These are phyloP conservation scores for Helianthus tuberosus DNA, from an alignment of 129 eudicot species.

Conservation along the genomic window DNA sequence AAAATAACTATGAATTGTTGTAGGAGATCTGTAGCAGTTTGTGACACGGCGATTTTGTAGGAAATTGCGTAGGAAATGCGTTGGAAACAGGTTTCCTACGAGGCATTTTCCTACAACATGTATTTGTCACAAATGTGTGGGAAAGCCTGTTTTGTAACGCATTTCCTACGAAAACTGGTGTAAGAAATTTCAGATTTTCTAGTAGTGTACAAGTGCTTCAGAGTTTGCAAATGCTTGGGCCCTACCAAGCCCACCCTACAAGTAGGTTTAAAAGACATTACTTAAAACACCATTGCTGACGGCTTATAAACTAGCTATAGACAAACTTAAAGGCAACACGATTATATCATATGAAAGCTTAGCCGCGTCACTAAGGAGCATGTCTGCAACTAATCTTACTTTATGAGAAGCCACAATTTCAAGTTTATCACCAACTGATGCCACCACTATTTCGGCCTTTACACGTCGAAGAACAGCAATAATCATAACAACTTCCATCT, in stretches of 20 bases:
- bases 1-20: no score
- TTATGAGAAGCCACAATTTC: no score
- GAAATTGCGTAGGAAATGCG: no score
- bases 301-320: not conserved
- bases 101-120: no score
- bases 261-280: not conserved
- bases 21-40: no score
- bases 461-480: constrained; percentile 85
- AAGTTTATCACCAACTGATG: constrained; percentile 77
- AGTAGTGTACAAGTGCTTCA: constrained; percentile 77
- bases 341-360: constrained; percentile 55
- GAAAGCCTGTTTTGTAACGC: no score
- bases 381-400: constrained; percentile 83
- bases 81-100: no score
- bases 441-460: constrained; percentile 79
- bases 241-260: constrained; percentile 90
- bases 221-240: constrained; percentile 76
- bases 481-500: constrained; percentile 88
- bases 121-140: no score
- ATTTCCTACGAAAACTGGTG: no score
- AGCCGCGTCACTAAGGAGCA: constrained; percentile 72
- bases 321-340: constrained; percentile 74
- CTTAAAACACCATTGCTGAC: not conserved
- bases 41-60: no score
- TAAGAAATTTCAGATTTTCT: no score